These are phyloP conservation scores for Mesembryanthemum crystallinum DNA, from an alignment of 148 eudicot species.

Conservation along the genomic window DNA sequence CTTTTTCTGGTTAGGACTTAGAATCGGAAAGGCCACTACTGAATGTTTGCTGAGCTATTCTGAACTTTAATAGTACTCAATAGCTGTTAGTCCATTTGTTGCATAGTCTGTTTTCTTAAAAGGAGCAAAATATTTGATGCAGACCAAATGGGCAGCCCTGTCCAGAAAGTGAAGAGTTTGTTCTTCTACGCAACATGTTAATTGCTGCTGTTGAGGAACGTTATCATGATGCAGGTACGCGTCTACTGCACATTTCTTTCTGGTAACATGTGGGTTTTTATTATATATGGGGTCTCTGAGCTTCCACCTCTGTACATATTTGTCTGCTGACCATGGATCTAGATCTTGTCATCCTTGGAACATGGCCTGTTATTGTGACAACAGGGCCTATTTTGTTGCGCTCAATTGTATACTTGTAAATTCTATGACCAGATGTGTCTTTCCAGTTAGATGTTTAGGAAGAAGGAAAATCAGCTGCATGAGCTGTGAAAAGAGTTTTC, in stretches of 20 bases:
- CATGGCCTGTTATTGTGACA: neutral
- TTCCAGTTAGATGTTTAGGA: neutral
- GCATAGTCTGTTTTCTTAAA: constrained; percentile 1
- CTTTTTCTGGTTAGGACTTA: too few relatives aligned
- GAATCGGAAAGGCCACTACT: too few relatives aligned
- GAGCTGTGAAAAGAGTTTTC: neutral
- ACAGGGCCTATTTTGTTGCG: neutral
- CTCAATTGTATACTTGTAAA: neutral
- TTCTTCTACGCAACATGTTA: constrained; percentile 78
- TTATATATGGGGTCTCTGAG: neutral
- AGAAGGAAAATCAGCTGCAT: neutral
- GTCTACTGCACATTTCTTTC: neutral
- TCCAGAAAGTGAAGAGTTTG: constrained; percentile 71
- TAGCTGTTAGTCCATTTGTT: neutral
- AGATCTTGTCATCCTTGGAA: neutral
- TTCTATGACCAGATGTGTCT: neutral
- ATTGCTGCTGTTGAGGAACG: constrained; percentile 86
- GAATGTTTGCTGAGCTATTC: neutral
- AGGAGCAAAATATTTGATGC: constrained; percentile 19
- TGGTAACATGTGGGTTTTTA: neutral
- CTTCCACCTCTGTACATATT: neutral
- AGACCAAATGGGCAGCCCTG: constrained; percentile 82
- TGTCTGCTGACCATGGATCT: neutral
- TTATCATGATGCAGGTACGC: constrained; percentile 83
- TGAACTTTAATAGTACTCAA: neutral